A percentile compares a stretch with the other conserved stretches of the same genome.
Conservation (phyloP, 2,329 filamentous ascomycete species). For the Chaetomiaceae sp. region DNA sequence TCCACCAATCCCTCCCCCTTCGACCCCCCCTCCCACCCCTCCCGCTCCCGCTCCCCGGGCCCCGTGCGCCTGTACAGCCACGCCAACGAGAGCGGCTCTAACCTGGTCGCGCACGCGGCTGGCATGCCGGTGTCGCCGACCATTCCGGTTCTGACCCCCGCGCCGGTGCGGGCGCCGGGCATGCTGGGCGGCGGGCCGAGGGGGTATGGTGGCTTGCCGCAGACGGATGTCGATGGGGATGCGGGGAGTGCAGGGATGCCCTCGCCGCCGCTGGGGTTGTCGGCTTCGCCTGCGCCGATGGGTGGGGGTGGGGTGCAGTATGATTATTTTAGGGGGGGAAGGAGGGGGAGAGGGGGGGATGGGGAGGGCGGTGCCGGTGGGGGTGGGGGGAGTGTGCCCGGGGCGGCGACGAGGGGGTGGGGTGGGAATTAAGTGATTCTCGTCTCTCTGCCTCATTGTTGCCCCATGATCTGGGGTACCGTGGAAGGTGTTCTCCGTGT, state of each 20-base stretch:
- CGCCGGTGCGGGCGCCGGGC: constrained; percentile 43
- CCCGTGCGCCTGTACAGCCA: constrained; percentile 42
- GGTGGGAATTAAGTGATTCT: no score
- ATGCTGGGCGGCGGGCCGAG: constrained; percentile 52
- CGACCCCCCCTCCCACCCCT: constrained; percentile 28
- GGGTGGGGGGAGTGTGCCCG: constrained; percentile 21
- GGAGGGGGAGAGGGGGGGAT: constrained; percentile 11
- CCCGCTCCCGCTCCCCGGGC: no score
- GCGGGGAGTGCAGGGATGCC: constrained; percentile 29
- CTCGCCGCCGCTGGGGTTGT: constrained; percentile 17
- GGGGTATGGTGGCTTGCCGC: constrained; percentile 55
- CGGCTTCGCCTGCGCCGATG: no score
- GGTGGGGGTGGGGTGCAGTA: constrained; percentile 47
- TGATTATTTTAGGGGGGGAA: constrained; percentile 48
- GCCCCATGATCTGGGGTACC: no score
- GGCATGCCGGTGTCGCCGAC: constrained; percentile 41
- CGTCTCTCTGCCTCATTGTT: no score
- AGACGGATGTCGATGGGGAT: constrained; percentile 46
- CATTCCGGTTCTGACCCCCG: no score
- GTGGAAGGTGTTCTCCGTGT: no score
- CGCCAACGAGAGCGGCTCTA: constrained; percentile 47
- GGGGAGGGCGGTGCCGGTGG: constrained; percentile 17
- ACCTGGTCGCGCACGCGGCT: constrained; percentile 48
- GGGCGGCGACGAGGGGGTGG: no score
- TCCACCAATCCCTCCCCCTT: constrained; percentile 38